These are phyloP conservation scores for Solanum dulcamara DNA, from an alignment of 257 asterid species.

Conservation along the genomic window DNA sequence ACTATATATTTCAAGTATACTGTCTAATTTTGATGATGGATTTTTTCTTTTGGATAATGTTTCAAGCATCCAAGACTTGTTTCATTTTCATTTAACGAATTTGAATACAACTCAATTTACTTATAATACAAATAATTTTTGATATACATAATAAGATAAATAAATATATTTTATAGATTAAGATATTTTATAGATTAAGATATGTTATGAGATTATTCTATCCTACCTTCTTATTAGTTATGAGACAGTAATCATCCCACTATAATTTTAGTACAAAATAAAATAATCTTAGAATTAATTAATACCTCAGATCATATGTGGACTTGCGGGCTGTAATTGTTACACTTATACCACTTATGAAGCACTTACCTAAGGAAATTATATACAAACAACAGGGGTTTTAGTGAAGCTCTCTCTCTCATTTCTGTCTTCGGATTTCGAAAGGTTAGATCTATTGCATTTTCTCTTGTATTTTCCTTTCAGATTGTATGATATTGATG, in stretches of 20 bases:
- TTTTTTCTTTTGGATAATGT: too few relatives aligned
- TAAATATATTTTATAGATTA: too few relatives aligned
- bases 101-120: background rate
- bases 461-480: background rate
- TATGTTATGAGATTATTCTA: too few relatives aligned
- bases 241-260: background rate
- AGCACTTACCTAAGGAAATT: background rate
- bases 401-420: background rate
- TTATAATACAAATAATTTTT: too few relatives aligned
- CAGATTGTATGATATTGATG: background rate
- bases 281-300: background rate
- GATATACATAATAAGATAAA: background rate
- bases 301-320: background rate
- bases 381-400: background rate
- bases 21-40: too few relatives aligned
- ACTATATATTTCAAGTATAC: too few relatives aligned
- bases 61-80: background rate
- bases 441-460: background rate
- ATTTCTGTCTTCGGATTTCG: background rate
- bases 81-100: background rate
- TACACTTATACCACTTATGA: background rate
- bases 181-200: too few relatives aligned
- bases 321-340: background rate
- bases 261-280: background rate
- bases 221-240: too few relatives aligned